Evolutionary conservation across 2,329 filamentous ascomycete species (phyloP).

Genomic region (Penicillium concentricum): DNA sequence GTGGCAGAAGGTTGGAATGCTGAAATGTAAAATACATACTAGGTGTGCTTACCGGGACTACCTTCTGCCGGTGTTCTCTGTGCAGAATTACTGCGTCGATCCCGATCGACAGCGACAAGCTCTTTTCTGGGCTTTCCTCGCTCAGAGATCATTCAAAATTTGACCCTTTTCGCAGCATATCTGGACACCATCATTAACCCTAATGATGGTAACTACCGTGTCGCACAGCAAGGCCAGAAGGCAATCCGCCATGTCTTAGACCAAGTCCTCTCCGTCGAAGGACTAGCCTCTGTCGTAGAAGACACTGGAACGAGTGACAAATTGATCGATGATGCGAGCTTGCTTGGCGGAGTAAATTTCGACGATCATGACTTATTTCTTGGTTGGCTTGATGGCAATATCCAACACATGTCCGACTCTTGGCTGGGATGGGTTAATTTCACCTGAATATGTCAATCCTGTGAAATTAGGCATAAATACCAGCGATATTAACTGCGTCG

Average conservation of each 20-base stretch:
- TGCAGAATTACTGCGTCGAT: slow-evolving; percentile 27
- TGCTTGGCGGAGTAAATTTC: not conserved
- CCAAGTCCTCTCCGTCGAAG: slow-evolving; percentile 14
- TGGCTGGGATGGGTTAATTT: slow-evolving; percentile 10
- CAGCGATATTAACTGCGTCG: not conserved
- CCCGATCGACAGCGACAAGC: not conserved
- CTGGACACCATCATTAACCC: slow-evolving; percentile 20
- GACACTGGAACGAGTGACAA: not conserved
- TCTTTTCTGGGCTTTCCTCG: slow-evolving; percentile 15
- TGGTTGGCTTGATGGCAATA: slow-evolving; percentile 6
- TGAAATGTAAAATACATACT: not conserved
- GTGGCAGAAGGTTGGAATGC: not conserved
- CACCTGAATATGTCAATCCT: not conserved
- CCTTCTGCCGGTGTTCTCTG: slow-evolving; percentile 30
- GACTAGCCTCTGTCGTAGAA: not conserved
- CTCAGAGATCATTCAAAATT: slow-evolving; percentile 30
- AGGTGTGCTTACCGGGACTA: slow-evolving; percentile 24
- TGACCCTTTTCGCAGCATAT: slow-evolving; percentile 28
- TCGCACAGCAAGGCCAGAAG: slow-evolving; percentile 24
- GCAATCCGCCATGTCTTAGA: slow-evolving; percentile 25
- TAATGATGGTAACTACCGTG: slow-evolving; percentile 25
- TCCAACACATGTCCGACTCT: slow-evolving; percentile 5
- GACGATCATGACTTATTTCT: slow-evolving; percentile 7
- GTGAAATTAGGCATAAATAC: too few species aligned
- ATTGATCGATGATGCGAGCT: not conserved